Conservation (phyloP, 352 stramenopile species). For the Globisporangium cystogenes region DNA sequence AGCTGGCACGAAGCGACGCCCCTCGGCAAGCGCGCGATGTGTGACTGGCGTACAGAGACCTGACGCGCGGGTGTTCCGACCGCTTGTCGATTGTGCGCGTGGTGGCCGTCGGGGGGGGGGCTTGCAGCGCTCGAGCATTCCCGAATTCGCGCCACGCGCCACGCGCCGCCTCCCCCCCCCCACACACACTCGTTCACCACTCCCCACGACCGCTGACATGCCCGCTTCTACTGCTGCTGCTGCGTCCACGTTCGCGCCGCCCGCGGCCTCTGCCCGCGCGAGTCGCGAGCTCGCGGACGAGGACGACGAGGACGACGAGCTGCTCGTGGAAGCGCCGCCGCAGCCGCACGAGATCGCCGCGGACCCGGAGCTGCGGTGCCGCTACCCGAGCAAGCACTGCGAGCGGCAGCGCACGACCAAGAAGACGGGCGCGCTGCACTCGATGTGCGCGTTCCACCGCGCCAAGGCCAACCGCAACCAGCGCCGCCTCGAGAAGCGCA, state of each 20-base stretch:
- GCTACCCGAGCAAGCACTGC: constrained; percentile 13
- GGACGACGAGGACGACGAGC: constrained; percentile 26
- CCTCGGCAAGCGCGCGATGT: neutral
- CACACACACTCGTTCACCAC: no score
- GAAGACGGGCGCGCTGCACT: constrained; percentile 10
- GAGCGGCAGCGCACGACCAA: constrained; percentile 5
- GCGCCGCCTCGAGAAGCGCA: constrained; percentile 10
- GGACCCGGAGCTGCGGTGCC: constrained; percentile 14
- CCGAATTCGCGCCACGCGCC: neutral
- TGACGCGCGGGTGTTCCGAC: neutral
- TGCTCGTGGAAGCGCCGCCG: constrained; percentile 27
- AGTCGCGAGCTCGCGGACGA: constrained; percentile 2
- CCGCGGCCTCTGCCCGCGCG: neutral
- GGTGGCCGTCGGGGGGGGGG: no score
- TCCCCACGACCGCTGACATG: no score
- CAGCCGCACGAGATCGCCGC: constrained; percentile 31
- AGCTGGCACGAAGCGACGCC: neutral
- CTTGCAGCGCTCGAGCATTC: no score
- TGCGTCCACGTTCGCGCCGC: neutral
- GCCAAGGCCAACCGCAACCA: constrained; percentile 13
- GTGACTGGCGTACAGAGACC: neutral
- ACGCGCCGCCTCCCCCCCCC: no score
- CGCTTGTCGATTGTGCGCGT: no score
- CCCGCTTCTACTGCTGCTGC: no score
- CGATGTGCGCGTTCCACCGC: constrained; percentile 10